Conservation (phyloP, 768 basidiomycete species). For the Phaeolepiota aurea region DNA sequence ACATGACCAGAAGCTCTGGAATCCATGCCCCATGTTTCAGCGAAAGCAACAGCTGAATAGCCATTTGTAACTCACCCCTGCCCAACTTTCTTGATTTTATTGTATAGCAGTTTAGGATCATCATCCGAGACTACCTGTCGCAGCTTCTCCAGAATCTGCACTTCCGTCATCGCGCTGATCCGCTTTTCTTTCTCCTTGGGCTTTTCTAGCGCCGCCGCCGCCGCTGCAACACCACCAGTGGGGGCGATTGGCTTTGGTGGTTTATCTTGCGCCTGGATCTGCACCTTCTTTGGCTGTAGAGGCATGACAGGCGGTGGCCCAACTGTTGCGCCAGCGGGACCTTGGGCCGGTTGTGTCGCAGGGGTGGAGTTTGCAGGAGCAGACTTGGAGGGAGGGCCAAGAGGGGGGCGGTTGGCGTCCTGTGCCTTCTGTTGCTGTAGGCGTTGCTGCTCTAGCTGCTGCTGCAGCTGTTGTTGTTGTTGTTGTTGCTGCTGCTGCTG, state of each 20-base stretch:
- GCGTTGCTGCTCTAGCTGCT: constrained; percentile 17
- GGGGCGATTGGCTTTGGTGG: constrained; percentile 29
- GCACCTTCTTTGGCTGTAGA: constrained; percentile 74
- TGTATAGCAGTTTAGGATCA: constrained; percentile 86
- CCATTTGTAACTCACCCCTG: constrained; percentile 90
- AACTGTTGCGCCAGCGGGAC: constrained; percentile 39
- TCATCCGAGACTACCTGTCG: constrained; percentile 78
- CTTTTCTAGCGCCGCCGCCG: constrained; percentile 69
- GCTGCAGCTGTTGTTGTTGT: constrained; percentile 9
- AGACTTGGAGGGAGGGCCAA: constrained; percentile 30
- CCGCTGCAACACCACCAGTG: constrained; percentile 41
- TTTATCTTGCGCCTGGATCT: constrained; percentile 44
- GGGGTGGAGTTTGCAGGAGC: constrained; percentile 39
- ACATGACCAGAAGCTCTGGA: constrained; percentile 92
- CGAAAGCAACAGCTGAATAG: constrained; percentile 6
- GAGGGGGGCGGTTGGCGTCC: constrained; percentile 24
- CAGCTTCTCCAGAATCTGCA: constrained; percentile 97
- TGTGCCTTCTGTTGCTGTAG: constrained; percentile 9
- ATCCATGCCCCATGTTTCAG: constrained; percentile 2
- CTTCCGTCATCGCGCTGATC: constrained; percentile 94
- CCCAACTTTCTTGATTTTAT: constrained; percentile 97
- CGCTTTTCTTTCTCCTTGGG: constrained; percentile 82
- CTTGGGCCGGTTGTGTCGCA: constrained; percentile 33
- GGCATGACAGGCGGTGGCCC: constrained; percentile 66
- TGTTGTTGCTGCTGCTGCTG: constrained; percentile 16